These are phyloP conservation scores for Phytophthora foliorum DNA, from an alignment of 352 stramenopile genomes.

Conservation along the genomic window DNA sequence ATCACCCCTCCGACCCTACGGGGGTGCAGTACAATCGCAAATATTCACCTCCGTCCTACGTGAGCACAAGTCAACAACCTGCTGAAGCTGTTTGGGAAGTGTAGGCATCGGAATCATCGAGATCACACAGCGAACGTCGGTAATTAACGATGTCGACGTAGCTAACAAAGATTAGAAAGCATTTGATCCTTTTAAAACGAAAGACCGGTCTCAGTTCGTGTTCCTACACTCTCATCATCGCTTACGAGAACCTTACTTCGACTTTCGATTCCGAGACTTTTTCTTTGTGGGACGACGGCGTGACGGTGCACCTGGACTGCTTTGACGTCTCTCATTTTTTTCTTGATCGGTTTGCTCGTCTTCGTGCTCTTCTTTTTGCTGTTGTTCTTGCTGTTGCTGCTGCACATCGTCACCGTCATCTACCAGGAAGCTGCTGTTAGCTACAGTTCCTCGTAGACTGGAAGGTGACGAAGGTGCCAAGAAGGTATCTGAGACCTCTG, in stretches of 20 bases:
- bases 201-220: conserved; percentile 4
- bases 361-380: conserved; percentile 23
- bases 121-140: neutral
- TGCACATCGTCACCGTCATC: conserved; percentile 26
- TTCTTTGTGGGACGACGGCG: conserved; percentile 31
- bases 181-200: conserved; percentile 10
- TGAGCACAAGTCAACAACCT: conserved; percentile 49
- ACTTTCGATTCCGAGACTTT: conserved; percentile 33
- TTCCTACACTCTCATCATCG: neutral
- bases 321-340: conserved; percentile 10
- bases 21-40: conserved; percentile 35
- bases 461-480: conserved; percentile 15
- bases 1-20: conserved; percentile 42
- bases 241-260: conserved; percentile 13
- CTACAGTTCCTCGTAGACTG: conserved; percentile 13
- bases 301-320: conserved; percentile 17
- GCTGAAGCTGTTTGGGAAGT: conserved; percentile 84
- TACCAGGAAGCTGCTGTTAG: conserved; percentile 32
- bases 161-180: neutral
- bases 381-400: conserved; percentile 28
- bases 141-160: conserved; percentile 11
- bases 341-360: conserved; percentile 17
- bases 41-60: conserved; percentile 65
- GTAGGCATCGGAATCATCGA: conserved; percentile 25
- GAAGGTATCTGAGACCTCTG: conserved; percentile 26